A percentile compares a stretch with the other conserved stretches of the same genome.
These are phyloP conservation scores for Scytalidium sp. DNA, from an alignment of 2,329 filamentous ascomycete species.

Conservation along the genomic window DNA sequence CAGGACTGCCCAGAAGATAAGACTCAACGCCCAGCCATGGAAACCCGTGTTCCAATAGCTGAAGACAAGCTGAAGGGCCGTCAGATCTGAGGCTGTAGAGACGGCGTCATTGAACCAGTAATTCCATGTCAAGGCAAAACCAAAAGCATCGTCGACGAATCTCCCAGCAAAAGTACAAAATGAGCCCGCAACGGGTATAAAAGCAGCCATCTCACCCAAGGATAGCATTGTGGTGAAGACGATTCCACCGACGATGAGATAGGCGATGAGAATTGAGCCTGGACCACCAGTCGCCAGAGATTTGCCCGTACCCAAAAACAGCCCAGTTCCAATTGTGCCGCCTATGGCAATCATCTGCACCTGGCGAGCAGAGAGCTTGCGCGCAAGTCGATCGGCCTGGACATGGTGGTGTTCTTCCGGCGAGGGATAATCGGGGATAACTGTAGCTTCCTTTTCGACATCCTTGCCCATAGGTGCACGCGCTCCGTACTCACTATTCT, in stretches of 20 bases:
- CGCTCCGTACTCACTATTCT: neutral
- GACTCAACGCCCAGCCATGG: constrained; percentile 59
- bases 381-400: constrained; percentile 45
- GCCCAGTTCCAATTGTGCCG: constrained; percentile 57
- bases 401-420: neutral
- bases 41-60: constrained; percentile 62
- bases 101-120: constrained; percentile 67
- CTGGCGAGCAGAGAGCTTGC: constrained; percentile 57
- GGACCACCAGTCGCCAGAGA: constrained; percentile 58
- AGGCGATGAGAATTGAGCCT: constrained; percentile 55
- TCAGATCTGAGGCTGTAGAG: constrained; percentile 56
- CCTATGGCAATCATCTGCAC: constrained; percentile 67
- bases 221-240: constrained; percentile 58
- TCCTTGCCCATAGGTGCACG: neutral
- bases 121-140: constrained; percentile 55
- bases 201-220: constrained; percentile 60
- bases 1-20: constrained; percentile 58
- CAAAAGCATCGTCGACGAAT: constrained; percentile 51
- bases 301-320: constrained; percentile 61
- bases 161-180: constrained; percentile 54
- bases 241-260: constrained; percentile 53
- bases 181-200: constrained; percentile 49
- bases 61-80: constrained; percentile 55
- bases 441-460: neutral
- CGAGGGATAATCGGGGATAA: neutral